phyloP scores from a whole-genome alignment of 1,284 basidiomycete genomes.

The Leccinum fallax region DNA sequence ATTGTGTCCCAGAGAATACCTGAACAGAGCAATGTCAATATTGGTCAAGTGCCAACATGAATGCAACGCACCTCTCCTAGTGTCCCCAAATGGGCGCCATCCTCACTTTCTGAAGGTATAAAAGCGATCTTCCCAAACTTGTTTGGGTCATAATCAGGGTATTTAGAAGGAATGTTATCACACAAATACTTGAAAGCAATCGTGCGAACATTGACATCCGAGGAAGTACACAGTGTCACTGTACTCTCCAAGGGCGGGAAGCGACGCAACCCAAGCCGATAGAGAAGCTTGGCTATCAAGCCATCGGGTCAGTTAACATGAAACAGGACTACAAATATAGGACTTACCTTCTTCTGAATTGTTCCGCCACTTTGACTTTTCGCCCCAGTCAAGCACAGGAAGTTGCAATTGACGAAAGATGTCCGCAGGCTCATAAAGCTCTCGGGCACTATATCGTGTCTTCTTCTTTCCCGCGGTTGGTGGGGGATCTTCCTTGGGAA shows the following conservation, averaged over 20 bases:
- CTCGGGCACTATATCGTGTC: constrained; percentile 60
- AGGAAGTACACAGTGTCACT: constrained; percentile 65
- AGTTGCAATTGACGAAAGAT: constrained; percentile 75
- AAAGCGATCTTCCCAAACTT: constrained; percentile 67
- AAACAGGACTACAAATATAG: not conserved
- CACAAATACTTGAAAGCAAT: constrained; percentile 79
- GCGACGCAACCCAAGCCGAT: constrained; percentile 75
- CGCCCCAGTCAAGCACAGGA: constrained; percentile 89
- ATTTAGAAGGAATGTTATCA: constrained; percentile 65
- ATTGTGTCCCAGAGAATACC: constrained; percentile 76
- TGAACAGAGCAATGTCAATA: constrained; percentile 32
- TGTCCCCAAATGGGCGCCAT: constrained; percentile 57
- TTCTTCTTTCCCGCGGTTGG: constrained; percentile 32
- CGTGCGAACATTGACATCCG: constrained; percentile 48
- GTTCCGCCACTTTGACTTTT: constrained; percentile 73
- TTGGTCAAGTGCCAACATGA: not conserved
- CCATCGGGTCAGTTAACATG: constrained; percentile 1
- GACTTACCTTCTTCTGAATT: constrained; percentile 81
- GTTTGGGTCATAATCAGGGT: constrained; percentile 62
- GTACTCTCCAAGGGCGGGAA: constrained; percentile 72
- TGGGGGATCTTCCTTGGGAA: constrained; percentile 61
- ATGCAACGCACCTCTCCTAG: constrained; percentile 60
- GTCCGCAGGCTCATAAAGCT: constrained; percentile 86
- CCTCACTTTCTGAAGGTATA: constrained; percentile 71
- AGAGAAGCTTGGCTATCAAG: constrained; percentile 77